Percentiles rank a stretch among this genome's conserved stretches.
These are phyloP conservation scores for Pyrenophora seminiperda DNA, from an alignment of 2,329 filamentous ascomycete species.

Conservation along the genomic window DNA sequence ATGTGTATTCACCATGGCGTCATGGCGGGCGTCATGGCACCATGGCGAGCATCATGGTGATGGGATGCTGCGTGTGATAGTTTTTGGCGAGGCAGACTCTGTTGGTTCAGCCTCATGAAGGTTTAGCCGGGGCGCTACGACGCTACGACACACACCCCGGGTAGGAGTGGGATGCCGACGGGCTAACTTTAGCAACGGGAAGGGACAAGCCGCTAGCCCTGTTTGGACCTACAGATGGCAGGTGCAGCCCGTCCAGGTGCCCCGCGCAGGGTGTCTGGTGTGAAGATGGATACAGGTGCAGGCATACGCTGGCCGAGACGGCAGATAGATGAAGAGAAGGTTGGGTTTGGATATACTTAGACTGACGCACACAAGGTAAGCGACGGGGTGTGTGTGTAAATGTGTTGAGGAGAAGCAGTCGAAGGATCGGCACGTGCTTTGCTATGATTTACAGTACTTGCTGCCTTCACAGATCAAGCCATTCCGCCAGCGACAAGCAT, in stretches of 20 bases:
- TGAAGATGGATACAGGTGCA: conserved; percentile 10
- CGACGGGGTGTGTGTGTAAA: background rate
- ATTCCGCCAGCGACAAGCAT: conserved; percentile 15
- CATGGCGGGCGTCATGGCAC: conserved; percentile 6
- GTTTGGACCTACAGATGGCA: background rate
- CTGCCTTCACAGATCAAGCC: conserved; percentile 8
- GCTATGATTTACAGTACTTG: background rate
- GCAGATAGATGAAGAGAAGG: background rate
- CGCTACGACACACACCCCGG: too few species aligned
- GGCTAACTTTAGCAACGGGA: conserved; percentile 23
- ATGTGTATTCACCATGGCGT: too few species aligned
- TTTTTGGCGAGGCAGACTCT: conserved; percentile 28
- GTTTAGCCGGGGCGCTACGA: conserved; percentile 10
- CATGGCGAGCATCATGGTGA: conserved; percentile 9
- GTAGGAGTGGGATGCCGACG: background rate
- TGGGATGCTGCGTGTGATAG: conserved; percentile 5
- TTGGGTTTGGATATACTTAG: conserved; percentile 7
- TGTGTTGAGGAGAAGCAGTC: background rate
- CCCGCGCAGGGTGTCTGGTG: conserved; percentile 7
- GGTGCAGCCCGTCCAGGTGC: conserved; percentile 5
- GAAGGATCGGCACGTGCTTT: conserved; percentile 8
- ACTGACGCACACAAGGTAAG: conserved; percentile 8
- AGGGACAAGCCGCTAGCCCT: conserved; percentile 6
- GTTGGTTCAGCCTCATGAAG: conserved; percentile 13
- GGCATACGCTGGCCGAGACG: conserved; percentile 6